A percentile compares a stretch with the other conserved stretches of the same genome.
Evolutionary conservation across 108 stramenopile species (phyloP).

Genomic region (Pelagomonas calceolata): DNA sequence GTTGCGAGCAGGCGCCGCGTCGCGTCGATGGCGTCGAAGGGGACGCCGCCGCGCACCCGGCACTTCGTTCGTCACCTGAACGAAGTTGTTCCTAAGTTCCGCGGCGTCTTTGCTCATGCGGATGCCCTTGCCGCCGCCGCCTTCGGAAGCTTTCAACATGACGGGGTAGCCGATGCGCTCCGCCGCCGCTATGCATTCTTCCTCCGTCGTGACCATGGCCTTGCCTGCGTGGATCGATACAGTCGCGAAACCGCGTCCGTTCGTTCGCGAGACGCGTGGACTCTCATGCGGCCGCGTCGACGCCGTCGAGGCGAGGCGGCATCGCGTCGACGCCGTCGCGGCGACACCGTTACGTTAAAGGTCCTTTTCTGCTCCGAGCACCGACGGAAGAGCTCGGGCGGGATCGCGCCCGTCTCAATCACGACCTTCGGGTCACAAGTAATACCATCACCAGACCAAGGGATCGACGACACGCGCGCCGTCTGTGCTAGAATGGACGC

Average conservation of each 20-base stretch:
- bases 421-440: slow-evolving; percentile 41
- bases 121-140: slow-evolving; percentile 99
- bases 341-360: no score
- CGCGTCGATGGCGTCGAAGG: slow-evolving; percentile 99
- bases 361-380: no score
- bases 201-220: slow-evolving; percentile 66
- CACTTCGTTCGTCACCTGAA: slow-evolving; percentile 95
- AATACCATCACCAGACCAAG: slow-evolving; percentile 85
- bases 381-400: no score
- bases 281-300: no score
- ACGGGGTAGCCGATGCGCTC: slow-evolving; percentile 86
- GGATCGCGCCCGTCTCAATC: neutral
- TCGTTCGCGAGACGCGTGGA: no score
- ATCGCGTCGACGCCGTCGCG: no score
- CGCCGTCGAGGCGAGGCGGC: no score
- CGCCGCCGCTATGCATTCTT: slow-evolving; percentile 62
- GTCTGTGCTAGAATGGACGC: slow-evolving; percentile 96
- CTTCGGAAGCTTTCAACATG: slow-evolving; percentile 99
- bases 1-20: slow-evolving; percentile 31
- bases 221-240: no score
- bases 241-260: no score
- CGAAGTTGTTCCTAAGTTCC: slow-evolving; percentile 74
- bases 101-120: slow-evolving; percentile 42
- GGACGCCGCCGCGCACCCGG: slow-evolving; percentile 94
- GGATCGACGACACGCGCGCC: slow-evolving; percentile 91